Percentiles rank a stretch among this genome's conserved stretches.
Evolutionary conservation across 345 rosid species (phyloP).

Genomic region (Microcos paniculata): DNA sequence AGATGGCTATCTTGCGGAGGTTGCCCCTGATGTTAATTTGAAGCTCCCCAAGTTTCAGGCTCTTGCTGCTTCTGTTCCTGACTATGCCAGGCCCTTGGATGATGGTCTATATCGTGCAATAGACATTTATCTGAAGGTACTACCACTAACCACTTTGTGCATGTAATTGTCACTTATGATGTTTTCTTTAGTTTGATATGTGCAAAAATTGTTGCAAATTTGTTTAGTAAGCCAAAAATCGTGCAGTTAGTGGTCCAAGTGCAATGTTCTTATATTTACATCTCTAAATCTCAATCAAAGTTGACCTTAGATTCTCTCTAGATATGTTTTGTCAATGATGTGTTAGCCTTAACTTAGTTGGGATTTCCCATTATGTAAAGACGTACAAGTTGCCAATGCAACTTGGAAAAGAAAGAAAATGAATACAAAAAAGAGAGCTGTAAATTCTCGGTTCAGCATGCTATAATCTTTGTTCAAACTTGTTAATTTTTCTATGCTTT

Average conservation of each 20-base stretch:
- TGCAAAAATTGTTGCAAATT: not conserved
- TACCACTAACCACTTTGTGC: not conserved
- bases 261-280: not conserved
- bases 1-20: conserved; percentile 98
- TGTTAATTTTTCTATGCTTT: conserved; percentile 12
- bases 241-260: not conserved
- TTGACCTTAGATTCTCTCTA: not conserved
- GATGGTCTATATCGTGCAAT: conserved; percentile 96
- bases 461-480: conserved; percentile 3
- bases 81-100: conserved; percentile 81
- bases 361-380: not conserved
- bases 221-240: not conserved
- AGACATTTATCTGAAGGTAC: conserved; percentile 94
- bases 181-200: conserved; percentile 16
- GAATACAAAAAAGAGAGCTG: not conserved
- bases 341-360: not conserved
- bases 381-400: not conserved
- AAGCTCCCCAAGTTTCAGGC: conserved; percentile 95
- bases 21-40: conserved; percentile 90
- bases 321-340: not conserved
- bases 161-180: not conserved
- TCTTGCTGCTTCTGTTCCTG: conserved; percentile 89
- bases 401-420: not conserved
- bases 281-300: not conserved
- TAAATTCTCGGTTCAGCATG: not conserved